A percentile compares a stretch with the other conserved stretches of the same genome.
Evolutionary conservation across 768 basidiomycete species (phyloP).

Genomic region (Amanita phalloides): DNA sequence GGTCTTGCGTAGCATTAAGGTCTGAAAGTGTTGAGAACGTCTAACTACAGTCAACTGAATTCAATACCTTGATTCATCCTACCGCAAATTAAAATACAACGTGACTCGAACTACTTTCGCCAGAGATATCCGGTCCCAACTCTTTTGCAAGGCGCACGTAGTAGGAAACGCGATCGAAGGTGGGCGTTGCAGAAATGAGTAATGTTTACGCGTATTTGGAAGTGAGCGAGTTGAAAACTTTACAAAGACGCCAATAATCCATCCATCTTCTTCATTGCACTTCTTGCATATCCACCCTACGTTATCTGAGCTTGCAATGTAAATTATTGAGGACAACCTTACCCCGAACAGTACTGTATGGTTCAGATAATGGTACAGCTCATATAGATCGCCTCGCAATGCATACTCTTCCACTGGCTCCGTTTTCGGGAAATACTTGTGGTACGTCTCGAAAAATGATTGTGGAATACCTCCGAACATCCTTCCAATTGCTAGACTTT

Average conservation of each 20-base stretch:
- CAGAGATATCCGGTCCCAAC: neutral
- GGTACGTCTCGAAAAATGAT: constrained; percentile 57
- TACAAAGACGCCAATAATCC: constrained; percentile 11
- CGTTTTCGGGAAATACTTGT: constrained; percentile 48
- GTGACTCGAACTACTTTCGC: neutral
- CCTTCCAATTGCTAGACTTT: constrained; percentile 63
- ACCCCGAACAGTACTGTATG: constrained; percentile 76
- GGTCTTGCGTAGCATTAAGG: constrained; percentile 36
- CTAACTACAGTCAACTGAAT: constrained; percentile 5
- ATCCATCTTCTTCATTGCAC: constrained; percentile 38
- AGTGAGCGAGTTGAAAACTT: neutral
- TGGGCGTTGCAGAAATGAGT: neutral
- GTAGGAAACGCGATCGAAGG: no score
- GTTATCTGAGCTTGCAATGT: constrained; percentile 9
- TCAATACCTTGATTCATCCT: constrained; percentile 44
- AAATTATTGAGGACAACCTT: constrained; percentile 17
- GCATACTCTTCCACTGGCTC: constrained; percentile 57
- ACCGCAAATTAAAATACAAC: neutral
- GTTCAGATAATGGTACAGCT: constrained; percentile 75
- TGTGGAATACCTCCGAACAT: constrained; percentile 70
- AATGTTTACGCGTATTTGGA: constrained; percentile 3
- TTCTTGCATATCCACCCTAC: constrained; percentile 42
- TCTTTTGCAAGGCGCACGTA: neutral
- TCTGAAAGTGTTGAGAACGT: constrained; percentile 28
- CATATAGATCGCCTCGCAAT: constrained; percentile 57